Base-by-base conservation (phyloP, 139 green algal species). In the Pleodorina starrii region DNA sequence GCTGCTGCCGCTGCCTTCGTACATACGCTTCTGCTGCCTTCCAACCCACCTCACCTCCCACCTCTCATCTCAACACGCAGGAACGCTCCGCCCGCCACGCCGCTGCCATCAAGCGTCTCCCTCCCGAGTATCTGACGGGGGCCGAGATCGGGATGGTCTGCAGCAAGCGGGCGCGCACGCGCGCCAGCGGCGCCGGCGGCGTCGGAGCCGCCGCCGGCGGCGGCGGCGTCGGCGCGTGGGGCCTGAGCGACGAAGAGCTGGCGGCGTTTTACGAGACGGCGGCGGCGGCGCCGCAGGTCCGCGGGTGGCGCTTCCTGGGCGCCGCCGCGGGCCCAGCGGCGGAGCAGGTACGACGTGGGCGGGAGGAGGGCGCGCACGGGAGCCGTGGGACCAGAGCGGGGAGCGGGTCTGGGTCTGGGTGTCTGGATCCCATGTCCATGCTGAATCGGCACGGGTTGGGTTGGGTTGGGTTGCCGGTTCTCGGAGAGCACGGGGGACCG, bases 281-380 rank as follows among this genome's bases (percentile, higher is more conserved):
- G 35, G 68, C 29, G 51, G 78, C 38, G 1, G 60, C 35, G 44
- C 82, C 82, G 19, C 82, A 80, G 44, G 32, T 88, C 35, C 43
- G 66, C 6, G 82, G 82, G 1, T 88, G 82, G 82, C 82, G 82
- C 66, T 79, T 80, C 66, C 44, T 88, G 44, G 82, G 66, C n/a
- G 23, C 63, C 60, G 21, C 63, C 0, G 44, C 43, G 6, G 82
- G 46, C 3, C 44, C 66, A 4, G 63, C 82, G 0, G 63, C 43
- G 2, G 82, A 88, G 17, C 82, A 88, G 44, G 82, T 88, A 44
- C 12, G 59, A 29, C 9, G 11, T 3, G 40, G 68, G 68, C 14
- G 7, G 35, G 35, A 43, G 7, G 25, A 29, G 35, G 46, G 35
- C 5, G n/a, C 46, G 35, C 10, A 12, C 48, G 48, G 12, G 48